Evolutionary conservation across 2,329 filamentous ascomycete genomes (phyloP).

Genomic region (Sphaerostilbella broomeana): DNA sequence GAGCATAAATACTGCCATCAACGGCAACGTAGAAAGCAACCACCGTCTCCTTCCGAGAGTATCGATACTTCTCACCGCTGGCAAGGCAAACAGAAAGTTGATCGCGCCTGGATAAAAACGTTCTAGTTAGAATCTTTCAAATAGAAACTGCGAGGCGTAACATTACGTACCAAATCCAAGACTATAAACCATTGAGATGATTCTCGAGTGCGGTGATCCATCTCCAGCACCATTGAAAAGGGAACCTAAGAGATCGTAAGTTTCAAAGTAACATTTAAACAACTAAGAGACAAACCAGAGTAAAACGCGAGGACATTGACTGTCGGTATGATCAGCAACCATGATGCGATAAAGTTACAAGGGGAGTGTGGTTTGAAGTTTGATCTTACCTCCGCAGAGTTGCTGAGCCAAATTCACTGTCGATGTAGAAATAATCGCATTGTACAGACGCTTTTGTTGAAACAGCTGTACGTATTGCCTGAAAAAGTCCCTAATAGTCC

Average conservation of each 20-base stretch:
- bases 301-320: conserved; percentile 40
- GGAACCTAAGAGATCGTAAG: conserved; percentile 19
- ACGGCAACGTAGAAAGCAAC: conserved; percentile 36
- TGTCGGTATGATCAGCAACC: conserved; percentile 8
- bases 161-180: conserved; percentile 25
- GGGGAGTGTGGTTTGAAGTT: not conserved
- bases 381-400: conserved; percentile 24
- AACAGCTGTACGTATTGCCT: conserved; percentile 25
- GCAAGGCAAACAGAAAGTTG: conserved; percentile 37
- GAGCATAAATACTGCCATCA: conserved; percentile 38
- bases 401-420: conserved; percentile 29
- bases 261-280: too few species aligned
- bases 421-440: conserved; percentile 25
- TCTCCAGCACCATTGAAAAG: conserved; percentile 21
- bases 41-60: conserved; percentile 36
- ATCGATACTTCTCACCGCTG: conserved; percentile 29
- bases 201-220: conserved; percentile 15
- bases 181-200: conserved; percentile 23
- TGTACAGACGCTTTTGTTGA: conserved; percentile 23
- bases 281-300: conserved; percentile 29
- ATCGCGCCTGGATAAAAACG: conserved; percentile 25
- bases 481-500: conserved; percentile 24
- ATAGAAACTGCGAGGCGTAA: too few species aligned
- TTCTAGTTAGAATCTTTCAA: not conserved
- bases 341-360: not conserved